Evolutionary conservation across 192 early-diverging fungal genomes (phyloP), one percentile per base, ranked within the genome.

Genomic region (Coemansia sp.): DNA sequence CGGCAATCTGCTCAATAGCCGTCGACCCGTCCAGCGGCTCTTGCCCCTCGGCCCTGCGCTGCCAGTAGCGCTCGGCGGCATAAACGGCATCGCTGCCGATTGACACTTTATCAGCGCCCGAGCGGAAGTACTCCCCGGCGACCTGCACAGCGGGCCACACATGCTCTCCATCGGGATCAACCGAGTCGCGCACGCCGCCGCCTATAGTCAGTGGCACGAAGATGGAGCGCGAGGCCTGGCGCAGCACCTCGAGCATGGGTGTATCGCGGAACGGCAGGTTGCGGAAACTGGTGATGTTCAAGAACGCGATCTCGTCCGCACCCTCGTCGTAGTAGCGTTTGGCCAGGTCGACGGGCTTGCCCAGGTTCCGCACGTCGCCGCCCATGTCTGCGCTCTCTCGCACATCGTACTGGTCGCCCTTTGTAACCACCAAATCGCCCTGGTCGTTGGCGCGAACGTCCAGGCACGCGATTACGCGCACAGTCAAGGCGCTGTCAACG

Each of bases 131-230:
- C 79, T 93, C 95, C 39, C 94, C 94, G 5, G 96, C 98, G n/a
- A 99, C 98, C n/a, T 97, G 88, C 11, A 98, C 85, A 0, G 98
- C 98, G 0, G 96, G 84, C 77, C 90, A 89, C 33, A 87, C 54
- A 27, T 63, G 73, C 21, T 85, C 74, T 14, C 93, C 94, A 68
- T 92, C 91, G 34, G 95, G 94, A 54, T 99, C 93, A 11, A 75
- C 85, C 9, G 97, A 83, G 70, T 98, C 93, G 56, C 97, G 89
- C 76, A 99, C 98, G 19, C 98, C 98, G 36, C 98, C 98, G 64
- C 98, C 98, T 63, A 99, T 97, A 17, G 97, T 98, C 73, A 99
- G 84, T 14, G 98, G 98, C n/a, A 99, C 98, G 86, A 99, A 99
- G 44, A 99, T 93, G 3, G 87, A 88, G 66, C 93, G 91, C 31